phyloP scores from a whole-genome alignment of 2,329 filamentous ascomycete species.

The Venturia effusa region DNA sequence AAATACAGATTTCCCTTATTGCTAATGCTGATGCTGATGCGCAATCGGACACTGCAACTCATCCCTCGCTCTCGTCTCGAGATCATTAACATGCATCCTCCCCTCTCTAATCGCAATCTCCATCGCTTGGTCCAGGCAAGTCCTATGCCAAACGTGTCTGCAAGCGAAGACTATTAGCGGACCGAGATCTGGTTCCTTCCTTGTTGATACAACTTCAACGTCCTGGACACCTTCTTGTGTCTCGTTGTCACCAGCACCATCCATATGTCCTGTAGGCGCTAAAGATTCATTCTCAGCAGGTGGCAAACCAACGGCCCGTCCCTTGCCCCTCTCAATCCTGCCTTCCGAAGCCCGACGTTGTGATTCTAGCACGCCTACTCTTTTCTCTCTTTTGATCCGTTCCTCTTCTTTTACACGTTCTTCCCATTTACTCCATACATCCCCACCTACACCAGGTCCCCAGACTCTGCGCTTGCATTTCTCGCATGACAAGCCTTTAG shows the following conservation, averaged over 20 bases:
- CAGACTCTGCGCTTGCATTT: slow-evolving; percentile 72
- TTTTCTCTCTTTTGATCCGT: slow-evolving; percentile 31
- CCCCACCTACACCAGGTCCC: slow-evolving; percentile 72
- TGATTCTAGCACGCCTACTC: neutral
- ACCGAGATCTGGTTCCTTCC: slow-evolving; percentile 7
- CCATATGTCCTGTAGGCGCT: slow-evolving; percentile 27
- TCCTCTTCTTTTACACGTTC: slow-evolving; percentile 35
- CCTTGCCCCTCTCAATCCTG: slow-evolving; percentile 43
- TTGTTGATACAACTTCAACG: slow-evolving; percentile 9
- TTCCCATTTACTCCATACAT: slow-evolving; percentile 77
- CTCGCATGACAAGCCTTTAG: slow-evolving; percentile 77
- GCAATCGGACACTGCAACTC: neutral
- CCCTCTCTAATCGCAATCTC: neutral
- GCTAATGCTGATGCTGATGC: slow-evolving; percentile 1
- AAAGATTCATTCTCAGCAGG: slow-evolving; percentile 21
- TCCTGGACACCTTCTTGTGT: slow-evolving; percentile 24
- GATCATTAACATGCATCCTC: neutral
- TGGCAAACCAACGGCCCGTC: slow-evolving; percentile 25
- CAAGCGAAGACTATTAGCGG: slow-evolving; percentile 29
- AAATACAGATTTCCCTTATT: neutral
- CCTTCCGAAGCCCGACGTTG: slow-evolving; percentile 27
- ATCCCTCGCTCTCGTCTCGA: neutral
- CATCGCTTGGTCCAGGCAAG: slow-evolving; percentile 21
- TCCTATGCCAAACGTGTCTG: slow-evolving; percentile 28
- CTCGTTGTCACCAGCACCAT: slow-evolving; percentile 30